Evolutionary conservation across 768 basidiomycete species (phyloP), one percentile per base, ranked within the genome.

Genomic region (Panellus pusillus): DNA sequence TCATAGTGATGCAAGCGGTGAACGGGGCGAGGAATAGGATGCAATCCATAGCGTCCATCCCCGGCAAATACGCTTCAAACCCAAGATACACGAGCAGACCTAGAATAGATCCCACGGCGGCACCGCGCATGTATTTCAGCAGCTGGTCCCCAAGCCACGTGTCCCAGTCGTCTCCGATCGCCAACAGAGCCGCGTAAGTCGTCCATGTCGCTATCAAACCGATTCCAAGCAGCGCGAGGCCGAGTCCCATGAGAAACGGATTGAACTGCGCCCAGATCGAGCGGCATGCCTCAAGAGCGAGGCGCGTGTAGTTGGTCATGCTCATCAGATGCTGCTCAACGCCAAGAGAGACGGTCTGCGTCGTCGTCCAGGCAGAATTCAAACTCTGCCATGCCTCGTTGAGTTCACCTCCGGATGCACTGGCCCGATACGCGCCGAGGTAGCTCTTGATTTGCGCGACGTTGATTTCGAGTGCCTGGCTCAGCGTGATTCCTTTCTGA

Each of bases 221-320:
- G 19, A 86, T 66, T 0, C 72, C 74, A 27, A 95, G 76, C 20
- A 91, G 69, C 0, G 68, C 61, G 9, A 96, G 68, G 0, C 96
- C 97, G 24, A 87, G 72, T 4, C 73, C 68, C 79, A 98, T 98
- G 13, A 91, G 74, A 1, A 80, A 63, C 3, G 87, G 74, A 59
- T 93, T 91, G 76, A 99, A 98, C 63, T 92, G 91, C 1, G 97
- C 96, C 97, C 97, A 99, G 50, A 98, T 83, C 12, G 80, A 70
- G 7, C 95, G 87, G 64, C 95, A 95, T 2, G 79, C 79, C 1
- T 77, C 71, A 31, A 94, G 77, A 6, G 89, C 83, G 14, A 76
- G 66, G 9, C 83, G 76, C 12, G 81, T 83, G 64, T 84, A 93
- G 15, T 76, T 70, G 44, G 77, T 70, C 37, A 76, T 63, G 11